Evolutionary conservation across 1,284 basidiomycete genomes (phyloP), one percentile per base, ranked within the genome.

Genomic region (Ganoderma lucidum): DNA sequence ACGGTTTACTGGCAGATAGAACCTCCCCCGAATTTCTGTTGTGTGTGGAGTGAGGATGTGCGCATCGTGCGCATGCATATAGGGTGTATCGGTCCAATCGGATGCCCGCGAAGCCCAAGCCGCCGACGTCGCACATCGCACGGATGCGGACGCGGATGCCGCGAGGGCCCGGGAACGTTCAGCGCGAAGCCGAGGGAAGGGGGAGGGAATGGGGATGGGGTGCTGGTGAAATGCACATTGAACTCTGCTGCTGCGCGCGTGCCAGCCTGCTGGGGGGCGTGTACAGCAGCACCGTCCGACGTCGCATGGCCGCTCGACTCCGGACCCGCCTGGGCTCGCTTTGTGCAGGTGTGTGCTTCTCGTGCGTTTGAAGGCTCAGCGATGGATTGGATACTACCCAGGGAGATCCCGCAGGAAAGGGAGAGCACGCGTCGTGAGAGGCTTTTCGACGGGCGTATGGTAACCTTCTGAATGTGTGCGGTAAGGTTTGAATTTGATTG

Each of bases 401-500:
- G 23, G 23, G 3, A n/a, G 48, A 30, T 8, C n/a, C n/a, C 3
- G 23, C 23, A 14, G 23, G 48, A 53, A 53, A 4, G 12, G 23
- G 9, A 12, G 48, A 15, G 23, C 48, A 53, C 48, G 23, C n/a
- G 23, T 14, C 12, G n/a, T 53, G 12, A 53, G 48, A 53, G 48
- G 48, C 12, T 28, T 56, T 56, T 19, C 14, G 53, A 56, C 53
- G 53, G 41, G 60, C 39, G 42, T 62, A n/a, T 42, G 42, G 42
- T 62, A 45, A 28, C 42, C 44, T 42, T 44, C 37, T 19, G 59
- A 19, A 28, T n/a, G 48, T 28, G 48, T 5, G 48, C 4, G 42
- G 42, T 19, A 42, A 62, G 42, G 60, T 62, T 62, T 62, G 60
- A 45, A 62, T 45, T 62, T 62, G 60, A 62, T 17, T 42, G 53